Conservation (phyloP, 1,139 yeast genomes). For the Candida pseudoviswanathii region DNA sequence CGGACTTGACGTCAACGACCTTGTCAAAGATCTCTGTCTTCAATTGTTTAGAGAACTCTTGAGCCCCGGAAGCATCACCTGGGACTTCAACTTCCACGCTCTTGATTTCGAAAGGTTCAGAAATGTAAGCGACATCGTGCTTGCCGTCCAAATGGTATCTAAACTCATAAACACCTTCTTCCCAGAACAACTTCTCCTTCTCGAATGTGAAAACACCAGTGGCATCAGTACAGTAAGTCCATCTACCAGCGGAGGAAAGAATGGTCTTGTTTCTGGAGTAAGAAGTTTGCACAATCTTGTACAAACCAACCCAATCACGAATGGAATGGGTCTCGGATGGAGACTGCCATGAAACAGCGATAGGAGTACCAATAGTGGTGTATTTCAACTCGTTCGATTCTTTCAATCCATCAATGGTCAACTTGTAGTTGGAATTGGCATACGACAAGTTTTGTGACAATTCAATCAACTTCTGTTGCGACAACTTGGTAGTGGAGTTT, state of each 20-base stretch:
- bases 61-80: conserved; percentile 19
- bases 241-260: conserved; percentile 67
- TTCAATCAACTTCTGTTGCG: conserved; percentile 43
- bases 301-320: conserved; percentile 81
- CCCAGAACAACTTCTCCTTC: conserved; percentile 59
- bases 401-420: conserved; percentile 27
- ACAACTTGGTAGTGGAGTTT: conserved; percentile 31
- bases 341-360: conserved; percentile 58
- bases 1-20: conserved; percentile 26
- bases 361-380: conserved; percentile 52
- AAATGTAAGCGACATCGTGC: conserved; percentile 69
- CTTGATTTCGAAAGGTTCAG: conserved; percentile 71
- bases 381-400: conserved; percentile 24
- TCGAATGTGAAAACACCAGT: conserved; percentile 57
- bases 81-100: conserved; percentile 46
- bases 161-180: conserved; percentile 74
- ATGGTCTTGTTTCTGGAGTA: conserved; percentile 60
- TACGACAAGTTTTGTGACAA: conserved; percentile 44
- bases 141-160: conserved; percentile 71
- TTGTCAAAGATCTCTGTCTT: conserved; percentile 35
- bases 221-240: conserved; percentile 56
- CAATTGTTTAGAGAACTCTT: conserved; percentile 34
- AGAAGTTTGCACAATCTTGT: conserved; percentile 64
- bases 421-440: conserved; percentile 39
- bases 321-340: conserved; percentile 42